Conservation (phyloP, 306 rosid species). For the Begonia peltatifolia region DNA sequence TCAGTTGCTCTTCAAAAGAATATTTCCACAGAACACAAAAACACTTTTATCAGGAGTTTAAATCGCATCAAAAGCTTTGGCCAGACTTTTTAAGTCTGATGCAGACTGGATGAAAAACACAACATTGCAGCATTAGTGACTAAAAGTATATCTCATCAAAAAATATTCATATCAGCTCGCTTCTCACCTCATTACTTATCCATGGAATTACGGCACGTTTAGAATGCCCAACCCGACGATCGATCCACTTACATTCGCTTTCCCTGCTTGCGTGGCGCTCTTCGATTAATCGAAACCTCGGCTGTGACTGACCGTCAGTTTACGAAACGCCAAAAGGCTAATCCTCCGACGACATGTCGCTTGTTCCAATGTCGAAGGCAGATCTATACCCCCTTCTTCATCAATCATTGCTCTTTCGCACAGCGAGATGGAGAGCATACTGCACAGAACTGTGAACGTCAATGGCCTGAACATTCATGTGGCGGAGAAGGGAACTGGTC, state of each 20-base stretch:
- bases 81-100: slow-evolving; percentile 16
- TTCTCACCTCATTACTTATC: slow-evolving; percentile 37
- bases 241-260: too few relatives aligned
- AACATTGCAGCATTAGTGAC: slow-evolving; percentile 8
- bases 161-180: slow-evolving; percentile 4
- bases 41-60: slow-evolving; percentile 67
- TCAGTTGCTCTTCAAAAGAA: too few relatives aligned
- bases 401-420: background rate
- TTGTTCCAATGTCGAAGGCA: too few relatives aligned
- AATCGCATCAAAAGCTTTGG: slow-evolving; percentile 40
- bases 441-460: slow-evolving; percentile 31
- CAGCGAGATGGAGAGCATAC: slow-evolving; percentile 27
- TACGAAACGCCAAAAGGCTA: background rate
- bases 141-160: slow-evolving; percentile 6
- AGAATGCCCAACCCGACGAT: too few relatives aligned
- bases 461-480: slow-evolving; percentile 75
- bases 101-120: slow-evolving; percentile 35
- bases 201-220: too few relatives aligned
- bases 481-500: slow-evolving; percentile 64
- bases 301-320: too few relatives aligned
- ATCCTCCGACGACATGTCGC: background rate
- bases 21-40: slow-evolving; percentile 56
- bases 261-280: too few relatives aligned
- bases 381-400: background rate
- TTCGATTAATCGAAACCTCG: too few relatives aligned